Evolutionary conservation across 306 rosid species (phyloP).

Genomic region (Aeschynomene evenia): DNA sequence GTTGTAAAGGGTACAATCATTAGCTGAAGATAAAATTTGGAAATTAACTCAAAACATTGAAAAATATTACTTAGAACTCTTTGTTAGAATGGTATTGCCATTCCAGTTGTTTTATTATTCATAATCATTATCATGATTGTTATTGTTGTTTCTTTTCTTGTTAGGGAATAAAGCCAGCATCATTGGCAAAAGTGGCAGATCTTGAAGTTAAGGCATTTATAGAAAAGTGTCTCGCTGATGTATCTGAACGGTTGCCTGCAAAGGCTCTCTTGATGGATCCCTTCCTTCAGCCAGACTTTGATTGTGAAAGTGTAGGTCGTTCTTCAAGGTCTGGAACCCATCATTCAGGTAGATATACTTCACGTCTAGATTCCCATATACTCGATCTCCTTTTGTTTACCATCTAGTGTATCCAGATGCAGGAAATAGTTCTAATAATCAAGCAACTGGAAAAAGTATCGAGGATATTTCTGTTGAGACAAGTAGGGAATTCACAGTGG

Average conservation of each 20-base stretch:
- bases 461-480: slow-evolving; percentile 43
- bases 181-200: slow-evolving; percentile 75
- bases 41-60: slow-evolving; percentile 2
- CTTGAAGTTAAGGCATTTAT: slow-evolving; percentile 70
- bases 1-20: neutral
- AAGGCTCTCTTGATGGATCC: slow-evolving; percentile 80
- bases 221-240: slow-evolving; percentile 81
- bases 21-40: neutral
- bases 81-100: slow-evolving; percentile 13
- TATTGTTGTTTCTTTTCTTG: slow-evolving; percentile 34
- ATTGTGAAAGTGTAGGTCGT: slow-evolving; percentile 51
- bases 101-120: neutral
- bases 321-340: slow-evolving; percentile 36
- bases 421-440: slow-evolving; percentile 42
- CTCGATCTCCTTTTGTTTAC: slow-evolving; percentile 23
- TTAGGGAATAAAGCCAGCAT: slow-evolving; percentile 94
- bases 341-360: slow-evolving; percentile 40
- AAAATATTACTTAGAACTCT: slow-evolving; percentile 14
- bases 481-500: slow-evolving; percentile 68
- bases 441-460: slow-evolving; percentile 32
- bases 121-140: slow-evolving; percentile 3
- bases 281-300: slow-evolving; percentile 67
- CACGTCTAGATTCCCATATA: slow-evolving; percentile 20
- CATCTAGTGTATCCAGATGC: slow-evolving; percentile 37
- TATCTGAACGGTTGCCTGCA: slow-evolving; percentile 77